These are phyloP conservation scores for Suillus ampliporus DNA, from an alignment of 768 basidiomycete genomes.

Conservation along the genomic window DNA sequence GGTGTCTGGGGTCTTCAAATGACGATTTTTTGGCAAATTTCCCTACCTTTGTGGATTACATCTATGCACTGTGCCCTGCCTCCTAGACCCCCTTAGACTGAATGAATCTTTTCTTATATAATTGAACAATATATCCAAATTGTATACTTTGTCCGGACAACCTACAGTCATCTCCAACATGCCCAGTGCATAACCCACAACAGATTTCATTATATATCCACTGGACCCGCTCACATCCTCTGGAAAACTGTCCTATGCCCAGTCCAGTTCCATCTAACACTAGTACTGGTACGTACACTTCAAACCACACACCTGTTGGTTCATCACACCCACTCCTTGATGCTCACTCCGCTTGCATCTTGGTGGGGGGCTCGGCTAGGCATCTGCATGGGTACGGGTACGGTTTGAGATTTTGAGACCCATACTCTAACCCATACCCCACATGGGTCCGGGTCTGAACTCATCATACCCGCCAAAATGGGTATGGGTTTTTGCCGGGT, in stretches of 20 bases:
- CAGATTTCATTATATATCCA: neutral
- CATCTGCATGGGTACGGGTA: no score
- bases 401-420: no score
- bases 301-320: neutral
- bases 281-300: neutral
- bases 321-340: no score
- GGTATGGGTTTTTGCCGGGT: no score
- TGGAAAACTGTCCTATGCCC: neutral
- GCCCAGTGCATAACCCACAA: neutral
- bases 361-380: no score
- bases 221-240: neutral
- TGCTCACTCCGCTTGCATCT: no score
- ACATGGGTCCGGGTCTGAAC: no score
- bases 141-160: neutral
- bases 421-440: no score
- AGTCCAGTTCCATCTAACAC: neutral
- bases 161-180: neutral
- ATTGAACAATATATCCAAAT: neutral
- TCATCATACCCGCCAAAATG: no score
- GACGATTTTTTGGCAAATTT: neutral
- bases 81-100: neutral
- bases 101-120: neutral
- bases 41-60: neutral
- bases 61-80: neutral
- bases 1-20: constrained; percentile 3